Evolutionary conservation across 2,329 filamentous ascomycete species (phyloP).

Genomic region (Pyrenophora teres): DNA sequence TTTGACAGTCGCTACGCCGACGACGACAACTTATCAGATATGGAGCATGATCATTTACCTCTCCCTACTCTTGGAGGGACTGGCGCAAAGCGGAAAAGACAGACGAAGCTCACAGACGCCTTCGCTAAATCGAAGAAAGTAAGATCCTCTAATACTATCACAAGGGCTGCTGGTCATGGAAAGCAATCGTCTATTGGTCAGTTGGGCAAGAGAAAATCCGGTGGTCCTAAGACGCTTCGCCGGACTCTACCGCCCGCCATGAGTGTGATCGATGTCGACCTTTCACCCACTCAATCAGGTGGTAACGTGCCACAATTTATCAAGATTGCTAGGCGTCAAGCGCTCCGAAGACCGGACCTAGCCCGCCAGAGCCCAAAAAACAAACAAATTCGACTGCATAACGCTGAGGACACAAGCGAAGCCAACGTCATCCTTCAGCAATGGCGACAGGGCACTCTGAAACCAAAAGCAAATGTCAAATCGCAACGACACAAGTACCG

Average conservation of each 20-base stretch:
- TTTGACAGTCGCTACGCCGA: constrained; percentile 34
- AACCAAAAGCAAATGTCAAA: constrained; percentile 18
- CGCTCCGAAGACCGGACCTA: constrained; percentile 53
- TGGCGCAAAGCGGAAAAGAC: constrained; percentile 38
- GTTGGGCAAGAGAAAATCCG: constrained; percentile 10
- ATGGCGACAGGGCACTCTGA: constrained; percentile 56
- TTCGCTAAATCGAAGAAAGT: constrained; percentile 33
- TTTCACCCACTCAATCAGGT: constrained; percentile 31
- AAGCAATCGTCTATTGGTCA: background rate
- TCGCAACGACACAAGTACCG: constrained; percentile 4
- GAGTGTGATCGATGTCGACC: constrained; percentile 59
- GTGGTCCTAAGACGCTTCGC: constrained; percentile 15
- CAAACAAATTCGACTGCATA: constrained; percentile 60
- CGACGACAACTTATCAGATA: constrained; percentile 42
- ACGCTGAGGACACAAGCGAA: constrained; percentile 59
- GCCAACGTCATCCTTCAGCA: constrained; percentile 55
- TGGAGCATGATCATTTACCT: constrained; percentile 55
- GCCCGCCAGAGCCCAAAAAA: constrained; percentile 58
- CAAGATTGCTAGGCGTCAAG: constrained; percentile 59
- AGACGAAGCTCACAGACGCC: constrained; percentile 46
- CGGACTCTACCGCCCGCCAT: constrained; percentile 35
- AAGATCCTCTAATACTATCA: constrained; percentile 7
- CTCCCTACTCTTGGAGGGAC: constrained; percentile 31
- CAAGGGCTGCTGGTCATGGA: background rate
- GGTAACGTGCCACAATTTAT: constrained; percentile 58